A percentile compares a stretch with the other conserved stretches of the same genome.
Evolutionary conservation across 164 flowering plant genomes (phyloP).

Genomic region (Aristolochia californica): DNA sequence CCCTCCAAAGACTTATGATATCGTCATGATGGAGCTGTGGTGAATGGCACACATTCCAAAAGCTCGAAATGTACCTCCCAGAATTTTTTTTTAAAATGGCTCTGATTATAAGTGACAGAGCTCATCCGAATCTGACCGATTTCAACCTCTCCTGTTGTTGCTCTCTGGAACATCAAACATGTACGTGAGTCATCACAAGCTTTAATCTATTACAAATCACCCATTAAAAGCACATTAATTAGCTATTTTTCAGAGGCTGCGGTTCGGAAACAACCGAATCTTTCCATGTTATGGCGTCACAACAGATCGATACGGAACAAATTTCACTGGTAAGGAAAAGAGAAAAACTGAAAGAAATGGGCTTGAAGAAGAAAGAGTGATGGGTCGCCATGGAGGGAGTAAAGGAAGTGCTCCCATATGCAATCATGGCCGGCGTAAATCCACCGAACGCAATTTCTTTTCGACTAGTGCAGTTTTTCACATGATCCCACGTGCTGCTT

Average conservation of each 20-base stretch:
- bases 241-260: not conserved
- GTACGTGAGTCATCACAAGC: not conserved
- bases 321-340: slow-evolving; percentile 3
- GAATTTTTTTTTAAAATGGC: not conserved
- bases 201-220: not conserved
- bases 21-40: no score
- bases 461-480: slow-evolving; percentile 6
- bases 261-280: slow-evolving; percentile 17
- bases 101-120: no score
- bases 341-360: not conserved
- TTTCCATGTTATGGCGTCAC: slow-evolving; percentile 24
- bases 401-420: slow-evolving; percentile 5
- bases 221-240: not conserved
- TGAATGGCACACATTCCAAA: not conserved
- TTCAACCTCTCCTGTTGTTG: not conserved
- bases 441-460: slow-evolving; percentile 18
- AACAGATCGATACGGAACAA: slow-evolving; percentile 2
- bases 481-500: slow-evolving; percentile 25
- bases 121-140: not conserved
- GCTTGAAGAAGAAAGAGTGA: not conserved
- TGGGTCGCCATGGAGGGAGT: no score
- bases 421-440: slow-evolving; percentile 13
- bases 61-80: not conserved
- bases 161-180: not conserved
- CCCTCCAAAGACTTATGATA: not conserved